Base-by-base conservation (phyloP, 208 protist genomes). In the Leishmania arabica region DNA sequence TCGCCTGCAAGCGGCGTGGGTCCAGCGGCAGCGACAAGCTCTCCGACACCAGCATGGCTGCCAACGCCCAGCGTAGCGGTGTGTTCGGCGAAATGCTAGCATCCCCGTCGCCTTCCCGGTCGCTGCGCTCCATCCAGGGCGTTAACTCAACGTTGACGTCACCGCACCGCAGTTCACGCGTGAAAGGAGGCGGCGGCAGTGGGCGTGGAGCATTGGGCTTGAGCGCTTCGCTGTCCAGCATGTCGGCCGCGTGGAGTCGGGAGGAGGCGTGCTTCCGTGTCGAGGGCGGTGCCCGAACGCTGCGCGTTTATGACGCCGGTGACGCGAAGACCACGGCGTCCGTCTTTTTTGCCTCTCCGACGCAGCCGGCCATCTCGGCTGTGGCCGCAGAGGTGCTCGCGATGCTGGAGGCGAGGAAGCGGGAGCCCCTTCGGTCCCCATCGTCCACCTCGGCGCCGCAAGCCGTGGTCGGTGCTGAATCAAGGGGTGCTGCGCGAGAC, bases 191-290 rank as follows among this genome's bases (percentile, higher is more conserved):
- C 71, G 65, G 19, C 76, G 65, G 73, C 17, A 8, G 69, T 47
- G 53, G 34, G 45, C 5, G 49, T 19, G 47, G 68, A 17, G 73
- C 51, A 42, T 40, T 37, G 64, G 47, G 24, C 40, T 64, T 40
- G 27, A 85, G 58, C 27, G 51, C 66, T 21, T 86, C 78, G 5
- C 73, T 86, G n/a, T 76, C 66, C 42, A 82, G 78, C 78, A 86
- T 80, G 82, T 86, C 78, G 1, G 77, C 82, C 24, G 65, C 66
- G 65, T 86, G 82, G 77, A 86, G 56, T 42, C 51, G 82, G 0
- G 82, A 86, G 78, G 82, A 86, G 73, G 64, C 80, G 47, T 15
- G 40, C 6, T 3, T n/a, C 0, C 75, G 69, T 40, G 47, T 21
- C 15, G 75, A 62, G 24, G 72, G 58, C 13, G 27, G 42, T 31